Base-by-base conservation (phyloP, 352 stramenopile genomes). In the Pythium sukuiense region DNA sequence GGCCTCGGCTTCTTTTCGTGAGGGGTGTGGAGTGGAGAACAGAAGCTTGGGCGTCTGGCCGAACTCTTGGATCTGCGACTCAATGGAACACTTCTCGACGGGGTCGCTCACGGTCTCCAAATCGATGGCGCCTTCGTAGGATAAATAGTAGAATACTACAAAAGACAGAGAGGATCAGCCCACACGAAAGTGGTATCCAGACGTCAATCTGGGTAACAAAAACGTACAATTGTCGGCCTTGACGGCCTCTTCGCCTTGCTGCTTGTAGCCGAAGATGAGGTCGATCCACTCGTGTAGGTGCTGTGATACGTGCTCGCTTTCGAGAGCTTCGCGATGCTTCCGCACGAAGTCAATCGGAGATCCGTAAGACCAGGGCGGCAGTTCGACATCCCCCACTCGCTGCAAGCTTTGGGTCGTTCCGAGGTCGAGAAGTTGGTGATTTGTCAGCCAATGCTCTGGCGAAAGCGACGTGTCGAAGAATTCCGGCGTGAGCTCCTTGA, bases 401-500 rank as follows among this genome's bases (percentile, higher is more conserved):
- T 93, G 81, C 32, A 95, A 86, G 13, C 89, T 68, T 66, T 92
- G 74, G 66, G 91, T 81, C 16, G 81, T 97, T 27, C 98, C 98
- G 12, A 99, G 85, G 59, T 98, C 92, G 30, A 99, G 90, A 58
- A 96, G 79, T 57, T 98, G 98, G 1, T 67, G 70, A 74, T 99
- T 99, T 57, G 82, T 79, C 39, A 99, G 79, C 83, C 99, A 99
- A 13, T 89, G 73, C 13, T 79, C 74, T 2, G 81, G 61, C 30
- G 76, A 63, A 6, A 96, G 76, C 20, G 86, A 77, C 26, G 88
- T 88, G 33, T 96, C 95, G 72, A 97, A 99, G 79, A 98, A 99
- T 75, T 99, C 98, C 4, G 98, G 98, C 43, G 97, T 99, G 11
- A 99, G 78, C 74, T 99, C 98, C 78, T 99, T 99, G 3, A 99